Evolutionary conservation across 139 green algal genomes (phyloP).

Genomic region (Chlorella vulgaris): DNA sequence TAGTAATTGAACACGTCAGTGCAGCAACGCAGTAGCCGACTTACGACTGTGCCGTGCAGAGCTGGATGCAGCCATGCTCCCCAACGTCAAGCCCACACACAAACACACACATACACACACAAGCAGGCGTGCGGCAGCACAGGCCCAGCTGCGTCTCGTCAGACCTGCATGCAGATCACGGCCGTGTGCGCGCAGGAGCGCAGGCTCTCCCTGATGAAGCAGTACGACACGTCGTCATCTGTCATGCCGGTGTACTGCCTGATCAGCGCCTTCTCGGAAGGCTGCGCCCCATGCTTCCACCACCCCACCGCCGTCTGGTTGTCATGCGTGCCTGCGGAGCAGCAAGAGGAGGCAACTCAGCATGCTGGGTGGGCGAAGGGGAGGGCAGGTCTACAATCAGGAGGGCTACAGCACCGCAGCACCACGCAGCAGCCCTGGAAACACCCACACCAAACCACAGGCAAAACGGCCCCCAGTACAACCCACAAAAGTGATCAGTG

Average conservation of each 20-base stretch:
- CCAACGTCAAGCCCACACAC: too few relatives aligned
- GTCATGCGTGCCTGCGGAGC: conserved; percentile 90
- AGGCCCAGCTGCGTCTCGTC: too few relatives aligned
- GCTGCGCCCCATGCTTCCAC: conserved; percentile 63
- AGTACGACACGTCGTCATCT: conserved; percentile 78
- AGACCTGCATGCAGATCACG: conserved; percentile 87
- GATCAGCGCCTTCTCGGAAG: conserved; percentile 69
- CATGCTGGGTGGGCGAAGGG: not conserved
- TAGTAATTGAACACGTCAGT: too few relatives aligned
- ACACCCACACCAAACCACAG: too few relatives aligned
- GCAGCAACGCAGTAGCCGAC: too few relatives aligned
- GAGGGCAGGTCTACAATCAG: too few relatives aligned
- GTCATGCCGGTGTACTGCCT: conserved; percentile 70
- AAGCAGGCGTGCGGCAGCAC: not conserved
- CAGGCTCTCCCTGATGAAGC: conserved; percentile 80
- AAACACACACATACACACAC: not conserved
- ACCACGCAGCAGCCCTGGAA: too few relatives aligned
- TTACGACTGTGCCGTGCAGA: too few relatives aligned
- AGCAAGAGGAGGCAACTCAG: not conserved
- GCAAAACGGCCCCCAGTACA: too few relatives aligned
- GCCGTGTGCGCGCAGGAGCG: conserved; percentile 71
- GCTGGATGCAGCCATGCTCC: too few relatives aligned
- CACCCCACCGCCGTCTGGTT: conserved; percentile 94
- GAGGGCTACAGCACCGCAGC: too few relatives aligned
- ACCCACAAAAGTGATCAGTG: too few relatives aligned